Conservation (phyloP, 805 yeast species). For the Nakazawaea anatomiae region DNA sequence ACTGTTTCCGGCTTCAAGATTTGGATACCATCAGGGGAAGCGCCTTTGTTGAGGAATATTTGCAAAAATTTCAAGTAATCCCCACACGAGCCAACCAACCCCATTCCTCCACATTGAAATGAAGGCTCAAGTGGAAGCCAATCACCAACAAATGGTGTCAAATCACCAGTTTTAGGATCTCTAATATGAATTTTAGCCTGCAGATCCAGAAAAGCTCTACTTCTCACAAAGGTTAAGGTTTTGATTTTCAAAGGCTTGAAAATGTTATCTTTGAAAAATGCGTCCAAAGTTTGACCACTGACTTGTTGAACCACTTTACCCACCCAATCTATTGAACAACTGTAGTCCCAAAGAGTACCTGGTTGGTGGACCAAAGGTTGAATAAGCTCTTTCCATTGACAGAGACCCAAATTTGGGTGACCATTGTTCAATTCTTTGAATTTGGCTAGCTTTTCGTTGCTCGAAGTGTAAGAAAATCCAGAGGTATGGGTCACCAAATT, state of each 20-base stretch:
- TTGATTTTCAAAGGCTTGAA: slow-evolving; percentile 24
- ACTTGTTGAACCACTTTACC: slow-evolving; percentile 26
- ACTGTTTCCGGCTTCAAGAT: slow-evolving; percentile 28
- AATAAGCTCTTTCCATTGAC: slow-evolving; percentile 15
- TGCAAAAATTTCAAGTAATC: slow-evolving; percentile 35
- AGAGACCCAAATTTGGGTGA: slow-evolving; percentile 12
- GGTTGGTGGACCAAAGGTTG: slow-evolving; percentile 29
- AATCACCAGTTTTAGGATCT: slow-evolving; percentile 12
- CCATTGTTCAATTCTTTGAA: slow-evolving; percentile 12
- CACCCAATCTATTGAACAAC: slow-evolving; percentile 31
- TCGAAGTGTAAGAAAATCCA: slow-evolving; percentile 29
- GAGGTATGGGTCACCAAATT: slow-evolving; percentile 31
- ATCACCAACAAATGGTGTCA: slow-evolving; percentile 11
- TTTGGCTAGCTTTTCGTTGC: slow-evolving; percentile 16
- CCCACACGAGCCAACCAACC: slow-evolving; percentile 31
- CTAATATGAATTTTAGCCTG: slow-evolving; percentile 20
- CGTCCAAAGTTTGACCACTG: slow-evolving; percentile 22
- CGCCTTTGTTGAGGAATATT: slow-evolving; percentile 34
- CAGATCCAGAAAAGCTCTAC: slow-evolving; percentile 13
- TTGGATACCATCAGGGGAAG: slow-evolving; percentile 26
- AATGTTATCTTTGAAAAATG: slow-evolving; percentile 22
- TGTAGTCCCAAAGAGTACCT: slow-evolving; percentile 31
- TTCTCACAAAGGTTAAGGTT: slow-evolving; percentile 21
- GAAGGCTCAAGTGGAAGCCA: slow-evolving; percentile 16
- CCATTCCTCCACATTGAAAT: slow-evolving; percentile 37